phyloP scores from a whole-genome alignment of 257 asterid genomes.

The Scutellaria barbata region DNA sequence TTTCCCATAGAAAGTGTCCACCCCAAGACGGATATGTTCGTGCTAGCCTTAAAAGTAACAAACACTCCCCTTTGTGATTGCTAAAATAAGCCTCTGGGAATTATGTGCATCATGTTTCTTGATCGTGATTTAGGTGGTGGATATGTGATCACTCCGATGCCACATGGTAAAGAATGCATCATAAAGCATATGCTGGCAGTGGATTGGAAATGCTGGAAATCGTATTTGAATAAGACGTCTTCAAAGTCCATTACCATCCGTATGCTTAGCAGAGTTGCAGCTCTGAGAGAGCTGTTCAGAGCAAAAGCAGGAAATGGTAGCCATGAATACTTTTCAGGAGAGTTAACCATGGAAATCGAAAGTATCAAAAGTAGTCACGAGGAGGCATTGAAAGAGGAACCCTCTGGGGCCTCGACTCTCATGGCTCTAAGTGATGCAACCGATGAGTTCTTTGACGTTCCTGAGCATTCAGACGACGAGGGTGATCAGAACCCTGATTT shows the following conservation, averaged over 20 bases:
- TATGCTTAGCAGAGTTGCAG: constrained; percentile 79
- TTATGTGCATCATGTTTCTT: too few relatives aligned
- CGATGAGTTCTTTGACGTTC: constrained; percentile 84
- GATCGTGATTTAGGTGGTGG: constrained; percentile 65
- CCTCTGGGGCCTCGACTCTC: constrained; percentile 55
- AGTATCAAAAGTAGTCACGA: constrained; percentile 52
- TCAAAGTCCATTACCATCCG: constrained; percentile 69
- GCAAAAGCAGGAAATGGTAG: constrained; percentile 59
- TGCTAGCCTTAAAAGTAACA: constrained; percentile 86
- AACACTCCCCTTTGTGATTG: constrained; percentile 41
- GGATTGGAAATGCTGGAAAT: constrained; percentile 90
- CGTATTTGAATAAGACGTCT: constrained; percentile 58
- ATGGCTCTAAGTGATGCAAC: constrained; percentile 60
- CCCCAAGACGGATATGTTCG: constrained; percentile 84
- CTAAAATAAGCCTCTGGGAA: too few relatives aligned
- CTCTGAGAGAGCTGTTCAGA: constrained; percentile 73
- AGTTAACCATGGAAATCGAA: constrained; percentile 46
- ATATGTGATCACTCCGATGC: constrained; percentile 69
- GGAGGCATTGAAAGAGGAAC: constrained; percentile 35
- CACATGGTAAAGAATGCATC: constrained; percentile 71
- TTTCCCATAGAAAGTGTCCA: constrained; percentile 71
- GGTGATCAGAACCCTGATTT: constrained; percentile 45
- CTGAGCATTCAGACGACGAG: constrained; percentile 66
- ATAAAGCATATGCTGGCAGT: constrained; percentile 86
- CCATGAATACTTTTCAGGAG: constrained; percentile 48